Conservation (phyloP, 148 eudicot genomes). For the Linanthus parryae region DNA sequence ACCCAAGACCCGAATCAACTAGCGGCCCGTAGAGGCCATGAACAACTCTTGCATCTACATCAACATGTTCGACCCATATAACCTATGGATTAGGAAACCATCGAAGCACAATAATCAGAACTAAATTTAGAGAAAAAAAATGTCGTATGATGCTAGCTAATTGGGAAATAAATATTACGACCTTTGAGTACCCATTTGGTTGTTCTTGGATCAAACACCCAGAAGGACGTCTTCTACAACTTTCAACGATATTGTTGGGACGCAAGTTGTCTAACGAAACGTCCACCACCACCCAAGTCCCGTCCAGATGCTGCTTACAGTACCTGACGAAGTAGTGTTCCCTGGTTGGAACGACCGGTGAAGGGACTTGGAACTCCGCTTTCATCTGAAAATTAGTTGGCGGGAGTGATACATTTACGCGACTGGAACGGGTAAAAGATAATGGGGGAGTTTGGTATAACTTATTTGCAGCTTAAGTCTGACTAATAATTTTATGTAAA, state of each 20-base stretch:
- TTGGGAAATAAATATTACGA: conserved; percentile 6
- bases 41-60: conserved; percentile 60
- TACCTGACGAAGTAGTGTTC: conserved; percentile 71
- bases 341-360: conserved; percentile 69
- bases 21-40: conserved; percentile 52
- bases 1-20: conserved; percentile 61
- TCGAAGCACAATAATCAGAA: too few relatives aligned
- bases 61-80: conserved; percentile 66
- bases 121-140: too few relatives aligned
- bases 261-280: conserved; percentile 66
- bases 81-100: conserved; percentile 18
- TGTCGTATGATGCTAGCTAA: too few relatives aligned
- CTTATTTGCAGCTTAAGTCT: too few relatives aligned
- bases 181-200: conserved; percentile 79
- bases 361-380: conserved; percentile 77
- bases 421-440: too few relatives aligned
- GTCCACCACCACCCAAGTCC: conserved; percentile 78
- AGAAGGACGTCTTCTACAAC: conserved; percentile 66
- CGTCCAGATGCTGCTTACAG: conserved; percentile 59
- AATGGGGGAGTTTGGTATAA: too few relatives aligned
- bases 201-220: conserved; percentile 73
- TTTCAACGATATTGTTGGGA: conserved; percentile 32
- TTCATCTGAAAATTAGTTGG: conserved; percentile 69
- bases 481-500: too few relatives aligned
- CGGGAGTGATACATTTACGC: too few relatives aligned